Evolutionary conservation across 768 basidiomycete genomes (phyloP).

Genomic region (Chiua virens): DNA sequence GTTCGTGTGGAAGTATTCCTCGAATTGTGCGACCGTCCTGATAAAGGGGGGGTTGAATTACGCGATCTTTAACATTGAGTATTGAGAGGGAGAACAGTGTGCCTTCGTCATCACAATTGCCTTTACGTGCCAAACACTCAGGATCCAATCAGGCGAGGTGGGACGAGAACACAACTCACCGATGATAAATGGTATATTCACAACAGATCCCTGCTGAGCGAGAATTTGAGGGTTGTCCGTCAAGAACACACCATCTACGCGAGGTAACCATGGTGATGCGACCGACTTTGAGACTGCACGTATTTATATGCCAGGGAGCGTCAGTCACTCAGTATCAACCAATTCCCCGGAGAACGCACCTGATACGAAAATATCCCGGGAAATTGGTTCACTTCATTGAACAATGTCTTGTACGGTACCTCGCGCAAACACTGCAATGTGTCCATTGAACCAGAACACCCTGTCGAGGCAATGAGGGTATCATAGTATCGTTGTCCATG

Average conservation of each 20-base stretch:
- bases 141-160: too few relatives aligned
- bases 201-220: conserved; percentile 31
- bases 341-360: conserved; percentile 12
- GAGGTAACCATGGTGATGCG: conserved; percentile 36
- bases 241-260: conserved; percentile 41
- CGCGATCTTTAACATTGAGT: conserved; percentile 39
- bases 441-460: conserved; percentile 29
- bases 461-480: conserved; percentile 27
- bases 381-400: conserved; percentile 33
- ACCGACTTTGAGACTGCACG: conserved; percentile 16
- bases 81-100: conserved; percentile 47
- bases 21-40: conserved; percentile 26
- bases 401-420: conserved; percentile 30
- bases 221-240: conserved; percentile 31
- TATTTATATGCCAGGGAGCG: background rate
- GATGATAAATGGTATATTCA: conserved; percentile 7
- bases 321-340: background rate
- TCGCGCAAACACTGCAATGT: conserved; percentile 35
- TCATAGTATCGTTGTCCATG: conserved; percentile 33
- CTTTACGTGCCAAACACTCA: background rate
- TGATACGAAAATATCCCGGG: too few relatives aligned
- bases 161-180: conserved; percentile 1
- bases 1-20: conserved; percentile 33
- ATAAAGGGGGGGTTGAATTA: background rate
- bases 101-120: conserved; percentile 43